Conservation (phyloP, 495 filamentous ascomycete genomes). For the Neurospora sp. region DNA sequence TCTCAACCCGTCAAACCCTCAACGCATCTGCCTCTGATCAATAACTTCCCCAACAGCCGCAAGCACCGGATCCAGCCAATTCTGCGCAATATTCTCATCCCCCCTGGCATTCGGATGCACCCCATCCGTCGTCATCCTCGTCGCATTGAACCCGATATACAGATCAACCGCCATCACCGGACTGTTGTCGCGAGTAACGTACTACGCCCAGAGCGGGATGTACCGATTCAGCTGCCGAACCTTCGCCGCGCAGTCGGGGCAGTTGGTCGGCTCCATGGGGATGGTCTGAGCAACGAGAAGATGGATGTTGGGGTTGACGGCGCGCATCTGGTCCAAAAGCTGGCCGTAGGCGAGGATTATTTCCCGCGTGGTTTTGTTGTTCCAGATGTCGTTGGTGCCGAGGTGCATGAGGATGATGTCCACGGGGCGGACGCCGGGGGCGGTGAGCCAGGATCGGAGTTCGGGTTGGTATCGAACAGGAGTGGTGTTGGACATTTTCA, state of each 20-base stretch:
- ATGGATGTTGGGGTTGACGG: conserved; percentile 29
- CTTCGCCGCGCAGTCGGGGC: conserved; percentile 15
- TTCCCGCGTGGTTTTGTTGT: conserved; percentile 12
- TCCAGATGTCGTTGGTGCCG: conserved; percentile 40
- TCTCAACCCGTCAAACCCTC: neutral
- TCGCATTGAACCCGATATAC: conserved; percentile 29
- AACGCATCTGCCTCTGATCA: neutral
- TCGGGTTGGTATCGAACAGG: too few species aligned
- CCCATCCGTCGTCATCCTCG: conserved; percentile 28
- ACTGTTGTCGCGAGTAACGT: neutral
- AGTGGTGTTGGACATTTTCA: too few species aligned
- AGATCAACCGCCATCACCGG: conserved; percentile 28
- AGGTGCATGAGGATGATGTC: conserved; percentile 39
- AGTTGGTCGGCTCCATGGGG: conserved; percentile 29
- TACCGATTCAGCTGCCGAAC: conserved; percentile 28
- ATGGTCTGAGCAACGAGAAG: conserved; percentile 38
- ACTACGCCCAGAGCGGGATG: conserved; percentile 29
- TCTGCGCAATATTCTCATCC: conserved; percentile 28
- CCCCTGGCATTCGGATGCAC: conserved; percentile 36
- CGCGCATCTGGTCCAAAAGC: conserved; percentile 31
- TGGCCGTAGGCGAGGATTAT: conserved; percentile 30
- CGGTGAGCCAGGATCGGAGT: conserved; percentile 31
- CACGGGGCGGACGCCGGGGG: conserved; percentile 5
- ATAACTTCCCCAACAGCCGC: conserved; percentile 3
- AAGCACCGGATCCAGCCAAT: conserved; percentile 20